These are phyloP conservation scores for Suhomyces emberorum DNA, from an alignment of 805 yeast genomes.

Conservation along the genomic window DNA sequence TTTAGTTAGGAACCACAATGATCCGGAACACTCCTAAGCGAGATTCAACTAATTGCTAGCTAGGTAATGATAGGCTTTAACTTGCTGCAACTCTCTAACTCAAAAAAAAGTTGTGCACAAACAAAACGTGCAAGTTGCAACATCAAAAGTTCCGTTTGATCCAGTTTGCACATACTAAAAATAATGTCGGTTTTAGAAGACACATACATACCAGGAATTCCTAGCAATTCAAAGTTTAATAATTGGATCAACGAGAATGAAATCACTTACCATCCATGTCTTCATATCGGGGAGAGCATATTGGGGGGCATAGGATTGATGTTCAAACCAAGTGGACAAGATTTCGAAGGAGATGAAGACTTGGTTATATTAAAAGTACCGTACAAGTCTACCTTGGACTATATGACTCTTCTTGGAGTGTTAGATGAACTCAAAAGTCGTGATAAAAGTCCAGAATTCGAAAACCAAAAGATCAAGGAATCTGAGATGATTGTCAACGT, in stretches of 20 bases:
- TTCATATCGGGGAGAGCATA: slow-evolving; percentile 17
- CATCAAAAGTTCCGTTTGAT: not conserved
- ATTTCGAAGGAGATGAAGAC: slow-evolving; percentile 5
- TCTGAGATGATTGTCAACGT: slow-evolving; percentile 20
- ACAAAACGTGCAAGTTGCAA: no score
- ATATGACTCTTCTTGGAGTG: slow-evolving; percentile 15
- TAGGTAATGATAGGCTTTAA: no score
- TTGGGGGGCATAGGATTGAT: slow-evolving; percentile 33
- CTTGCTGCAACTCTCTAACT: no score
- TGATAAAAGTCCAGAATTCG: slow-evolving; percentile 7
- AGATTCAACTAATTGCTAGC: no score
- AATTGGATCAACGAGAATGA: slow-evolving; percentile 4
- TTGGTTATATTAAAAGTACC: slow-evolving; percentile 12
- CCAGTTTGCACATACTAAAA: not conserved
- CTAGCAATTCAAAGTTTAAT: not conserved
- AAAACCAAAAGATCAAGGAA: slow-evolving; percentile 7
- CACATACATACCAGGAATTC: slow-evolving; percentile 5
- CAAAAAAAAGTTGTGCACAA: no score
- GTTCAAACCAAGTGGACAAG: slow-evolving; percentile 5
- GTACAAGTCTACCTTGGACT: slow-evolving; percentile 13
- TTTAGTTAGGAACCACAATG: no score
- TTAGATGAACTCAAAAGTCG: slow-evolving; percentile 17
- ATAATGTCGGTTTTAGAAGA: not conserved
- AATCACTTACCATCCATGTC: slow-evolving; percentile 13
- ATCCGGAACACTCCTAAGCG: no score